Evolutionary conservation across 805 yeast genomes (phyloP).

Genomic region (Ogataea corticis): DNA sequence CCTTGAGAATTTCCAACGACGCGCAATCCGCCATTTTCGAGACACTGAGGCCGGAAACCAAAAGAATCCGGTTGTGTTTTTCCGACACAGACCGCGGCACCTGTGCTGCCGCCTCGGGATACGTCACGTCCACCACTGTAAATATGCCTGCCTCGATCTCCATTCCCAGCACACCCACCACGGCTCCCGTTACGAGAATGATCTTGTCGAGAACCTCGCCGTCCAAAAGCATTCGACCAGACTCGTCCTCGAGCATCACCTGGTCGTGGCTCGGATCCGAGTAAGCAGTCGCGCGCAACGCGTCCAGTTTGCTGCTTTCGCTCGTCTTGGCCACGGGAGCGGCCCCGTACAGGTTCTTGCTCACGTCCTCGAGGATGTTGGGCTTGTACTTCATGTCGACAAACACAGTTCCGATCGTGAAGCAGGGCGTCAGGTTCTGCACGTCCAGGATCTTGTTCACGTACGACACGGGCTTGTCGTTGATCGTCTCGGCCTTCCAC

Average conservation of each 20-base stretch:
- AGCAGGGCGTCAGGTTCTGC: slow-evolving; percentile 58
- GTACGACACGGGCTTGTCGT: slow-evolving; percentile 29
- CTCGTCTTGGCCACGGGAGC: slow-evolving; percentile 36
- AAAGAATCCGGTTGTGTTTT: slow-evolving; percentile 51
- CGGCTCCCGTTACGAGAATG: slow-evolving; percentile 84
- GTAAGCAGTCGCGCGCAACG: slow-evolving; percentile 43
- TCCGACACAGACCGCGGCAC: slow-evolving; percentile 30
- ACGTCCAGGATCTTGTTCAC: slow-evolving; percentile 62
- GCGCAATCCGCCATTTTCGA: slow-evolving; percentile 43
- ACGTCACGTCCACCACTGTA: slow-evolving; percentile 76
- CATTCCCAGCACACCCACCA: slow-evolving; percentile 83
- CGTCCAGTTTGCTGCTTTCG: slow-evolving; percentile 21
- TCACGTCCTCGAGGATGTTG: slow-evolving; percentile 79
- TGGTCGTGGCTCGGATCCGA: slow-evolving; percentile 57
- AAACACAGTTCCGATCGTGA: slow-evolving; percentile 86
- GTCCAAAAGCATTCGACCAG: slow-evolving; percentile 77
- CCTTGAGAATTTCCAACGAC: slow-evolving; percentile 59
- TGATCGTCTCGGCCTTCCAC: slow-evolving; percentile 44
- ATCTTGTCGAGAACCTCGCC: slow-evolving; percentile 60
- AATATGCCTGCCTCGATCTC: slow-evolving; percentile 83
- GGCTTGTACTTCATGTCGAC: slow-evolving; percentile 85
- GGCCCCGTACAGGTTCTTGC: slow-evolving; percentile 54
- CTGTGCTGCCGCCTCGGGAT: slow-evolving; percentile 68
- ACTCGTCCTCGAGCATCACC: slow-evolving; percentile 85
- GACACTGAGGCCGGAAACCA: slow-evolving; percentile 76